phyloP scores from a whole-genome alignment of 2,329 filamentous ascomycete genomes.

The Cladosporium phlei region DNA sequence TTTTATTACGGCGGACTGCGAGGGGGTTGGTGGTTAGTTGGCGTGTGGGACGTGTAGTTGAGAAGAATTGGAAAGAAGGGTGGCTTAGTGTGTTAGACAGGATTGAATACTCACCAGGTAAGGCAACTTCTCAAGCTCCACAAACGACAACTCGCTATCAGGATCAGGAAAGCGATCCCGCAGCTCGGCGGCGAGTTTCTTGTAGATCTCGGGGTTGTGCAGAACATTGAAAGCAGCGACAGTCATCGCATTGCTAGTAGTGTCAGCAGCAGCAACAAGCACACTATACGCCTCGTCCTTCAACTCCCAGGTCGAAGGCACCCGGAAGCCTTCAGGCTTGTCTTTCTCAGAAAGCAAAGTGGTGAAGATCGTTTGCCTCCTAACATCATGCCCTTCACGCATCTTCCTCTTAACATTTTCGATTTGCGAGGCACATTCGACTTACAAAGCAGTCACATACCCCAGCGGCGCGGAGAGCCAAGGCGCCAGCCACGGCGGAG shows the following conservation, averaged over 20 bases:
- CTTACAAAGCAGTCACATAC: conserved; percentile 18
- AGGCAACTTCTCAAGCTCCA: background rate
- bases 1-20: conserved; percentile 34
- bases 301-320: conserved; percentile 25
- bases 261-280: conserved; percentile 32
- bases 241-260: conserved; percentile 34
- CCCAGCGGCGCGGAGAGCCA: conserved; percentile 20
- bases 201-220: conserved; percentile 24
- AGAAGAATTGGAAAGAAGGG: too few species aligned
- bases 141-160: background rate
- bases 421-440: conserved; percentile 20
- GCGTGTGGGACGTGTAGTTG: too few species aligned
- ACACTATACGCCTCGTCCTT: conserved; percentile 29
- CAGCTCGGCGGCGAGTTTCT: background rate
- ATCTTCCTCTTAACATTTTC: conserved; percentile 16
- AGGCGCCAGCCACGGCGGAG: conserved; percentile 24
- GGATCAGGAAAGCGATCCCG: background rate
- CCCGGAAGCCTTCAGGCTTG: conserved; percentile 16
- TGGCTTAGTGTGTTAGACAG: too few species aligned
- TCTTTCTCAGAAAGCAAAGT: conserved; percentile 6
- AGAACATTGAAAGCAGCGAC: conserved; percentile 31
- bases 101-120: background rate
- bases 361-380: background rate
- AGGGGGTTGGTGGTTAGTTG: background rate
- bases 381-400: background rate